Evolutionary conservation across 352 stramenopile genomes (phyloP).

Genomic region (Halophytophthora batemanensis): DNA sequence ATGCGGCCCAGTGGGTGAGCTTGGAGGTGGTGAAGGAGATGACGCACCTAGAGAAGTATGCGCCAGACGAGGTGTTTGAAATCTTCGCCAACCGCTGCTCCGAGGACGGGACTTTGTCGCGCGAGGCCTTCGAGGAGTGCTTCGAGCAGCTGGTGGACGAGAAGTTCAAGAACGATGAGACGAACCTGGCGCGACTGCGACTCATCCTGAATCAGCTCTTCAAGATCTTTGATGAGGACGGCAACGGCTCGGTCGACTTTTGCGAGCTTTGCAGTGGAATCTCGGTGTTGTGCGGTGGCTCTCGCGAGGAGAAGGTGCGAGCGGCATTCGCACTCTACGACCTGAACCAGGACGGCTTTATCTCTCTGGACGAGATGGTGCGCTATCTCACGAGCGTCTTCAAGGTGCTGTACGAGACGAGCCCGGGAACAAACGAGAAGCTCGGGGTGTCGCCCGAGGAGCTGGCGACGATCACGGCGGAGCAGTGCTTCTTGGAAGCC

Average conservation of each 20-base stretch:
- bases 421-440: slow-evolving; percentile 45
- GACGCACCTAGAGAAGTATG: slow-evolving; percentile 80
- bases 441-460: slow-evolving; percentile 68
- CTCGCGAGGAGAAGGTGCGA: slow-evolving; percentile 79
- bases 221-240: slow-evolving; percentile 76
- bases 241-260: slow-evolving; percentile 79
- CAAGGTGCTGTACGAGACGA: slow-evolving; percentile 85
- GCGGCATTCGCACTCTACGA: slow-evolving; percentile 87
- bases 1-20: slow-evolving; percentile 51
- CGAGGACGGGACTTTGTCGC: slow-evolving; percentile 75
- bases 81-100: slow-evolving; percentile 81
- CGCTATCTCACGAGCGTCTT: slow-evolving; percentile 85
- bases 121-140: slow-evolving; percentile 79
- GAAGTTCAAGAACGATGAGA: slow-evolving; percentile 70
- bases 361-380: slow-evolving; percentile 88
- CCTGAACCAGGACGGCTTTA: slow-evolving; percentile 82
- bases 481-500: slow-evolving; percentile 84
- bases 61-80: slow-evolving; percentile 82
- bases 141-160: slow-evolving; percentile 84
- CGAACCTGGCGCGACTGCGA: slow-evolving; percentile 54
- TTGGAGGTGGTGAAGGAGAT: slow-evolving; percentile 81
- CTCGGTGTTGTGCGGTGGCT: slow-evolving; percentile 78
- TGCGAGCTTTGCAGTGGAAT: slow-evolving; percentile 81
- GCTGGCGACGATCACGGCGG: slow-evolving; percentile 71
- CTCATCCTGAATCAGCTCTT: slow-evolving; percentile 80